A percentile compares a stretch with the other conserved stretches of the same genome.
These are phyloP conservation scores for Zangia roseola DNA, from an alignment of 768 basidiomycete species.

Conservation along the genomic window DNA sequence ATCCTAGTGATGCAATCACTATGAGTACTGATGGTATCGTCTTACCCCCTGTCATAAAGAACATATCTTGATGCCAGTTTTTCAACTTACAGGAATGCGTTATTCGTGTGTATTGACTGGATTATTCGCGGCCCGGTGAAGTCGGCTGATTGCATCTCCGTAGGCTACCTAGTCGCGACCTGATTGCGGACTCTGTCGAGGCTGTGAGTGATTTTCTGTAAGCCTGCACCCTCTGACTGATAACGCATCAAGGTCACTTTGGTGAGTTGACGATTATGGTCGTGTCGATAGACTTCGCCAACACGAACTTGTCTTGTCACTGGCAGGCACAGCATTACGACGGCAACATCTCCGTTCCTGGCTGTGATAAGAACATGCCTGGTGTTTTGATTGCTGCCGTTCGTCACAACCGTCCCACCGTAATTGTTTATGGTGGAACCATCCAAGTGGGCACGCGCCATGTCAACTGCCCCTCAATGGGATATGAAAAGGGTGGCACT, in stretches of 20 bases:
- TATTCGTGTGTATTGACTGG: constrained; percentile 61
- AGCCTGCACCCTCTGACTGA: constrained; percentile 6
- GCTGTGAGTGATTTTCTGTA: constrained; percentile 45
- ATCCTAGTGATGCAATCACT: constrained; percentile 74
- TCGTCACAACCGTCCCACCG: constrained; percentile 84
- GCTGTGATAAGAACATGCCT: constrained; percentile 94
- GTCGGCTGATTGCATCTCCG: neutral
- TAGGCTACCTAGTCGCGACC: constrained; percentile 81
- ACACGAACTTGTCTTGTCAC: constrained; percentile 1
- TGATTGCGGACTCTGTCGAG: constrained; percentile 90
- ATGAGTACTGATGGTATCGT: constrained; percentile 81
- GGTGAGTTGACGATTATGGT: constrained; percentile 33
- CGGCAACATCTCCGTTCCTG: constrained; percentile 82
- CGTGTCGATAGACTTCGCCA: neutral
- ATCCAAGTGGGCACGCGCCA: constrained; percentile 76
- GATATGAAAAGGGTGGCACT: constrained; percentile 72
- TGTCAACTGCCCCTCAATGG: constrained; percentile 79
- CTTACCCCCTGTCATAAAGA: neutral
- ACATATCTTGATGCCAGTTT: neutral
- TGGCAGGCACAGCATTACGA: constrained; percentile 93
- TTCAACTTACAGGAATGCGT: constrained; percentile 62
- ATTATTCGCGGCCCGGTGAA: neutral
- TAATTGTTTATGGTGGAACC: constrained; percentile 85
- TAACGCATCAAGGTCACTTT: constrained; percentile 47
- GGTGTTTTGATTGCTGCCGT: constrained; percentile 84